Base-by-base conservation (phyloP, 805 yeast species). In the Candida incommunis region DNA sequence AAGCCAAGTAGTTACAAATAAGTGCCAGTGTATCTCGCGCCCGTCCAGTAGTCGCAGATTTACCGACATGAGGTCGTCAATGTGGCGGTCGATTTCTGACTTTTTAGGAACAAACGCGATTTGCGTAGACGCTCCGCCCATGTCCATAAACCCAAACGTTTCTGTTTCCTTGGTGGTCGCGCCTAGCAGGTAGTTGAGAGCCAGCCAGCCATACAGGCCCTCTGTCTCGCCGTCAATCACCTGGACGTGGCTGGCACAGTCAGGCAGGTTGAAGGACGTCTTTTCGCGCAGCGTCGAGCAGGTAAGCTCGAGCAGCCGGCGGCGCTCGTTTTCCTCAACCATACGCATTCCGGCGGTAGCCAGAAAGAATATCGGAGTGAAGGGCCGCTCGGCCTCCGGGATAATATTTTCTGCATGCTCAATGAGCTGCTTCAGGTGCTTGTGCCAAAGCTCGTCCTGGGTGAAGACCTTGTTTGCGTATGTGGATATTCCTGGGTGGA, bases 91-190 rank as follows among this genome's bases (percentile, higher is more conserved):
- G 4, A 81, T 62, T 49, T 85, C 87, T n/a, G 71, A 67, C 3
- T 55, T 50, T 35, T 72, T 70, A 0, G 96, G 96, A 5, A 83
- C 87, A 70, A 88, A 92, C 5, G 97, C 95, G 21, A 92, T 75
- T 58, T 92, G 98, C 0, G 96, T 86, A 1, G 96, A 86, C 0
- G 98, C 98, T 13, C 98, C 98, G 15, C 98, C 98, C 98, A 92
- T 92, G 61, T 92, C 98, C 90, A 92, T 82, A 54, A 92, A 90
- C 3, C 98, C 98, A 51, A 74, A 80, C 0, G 95, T 58, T 3
- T 51, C 55, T 3, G 64, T 44, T 55, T 59, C 57, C 11, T 43
- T 46, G 4, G 43, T 11, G n/a, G 52, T 66, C 48, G 74, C 74
- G 1, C 83, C 81, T 62, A 81, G 72, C 46, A 92, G 63, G 62